Evolutionary conservation across 495 filamentous ascomycete species (phyloP).

Genomic region (Podospora pseudocomata): DNA sequence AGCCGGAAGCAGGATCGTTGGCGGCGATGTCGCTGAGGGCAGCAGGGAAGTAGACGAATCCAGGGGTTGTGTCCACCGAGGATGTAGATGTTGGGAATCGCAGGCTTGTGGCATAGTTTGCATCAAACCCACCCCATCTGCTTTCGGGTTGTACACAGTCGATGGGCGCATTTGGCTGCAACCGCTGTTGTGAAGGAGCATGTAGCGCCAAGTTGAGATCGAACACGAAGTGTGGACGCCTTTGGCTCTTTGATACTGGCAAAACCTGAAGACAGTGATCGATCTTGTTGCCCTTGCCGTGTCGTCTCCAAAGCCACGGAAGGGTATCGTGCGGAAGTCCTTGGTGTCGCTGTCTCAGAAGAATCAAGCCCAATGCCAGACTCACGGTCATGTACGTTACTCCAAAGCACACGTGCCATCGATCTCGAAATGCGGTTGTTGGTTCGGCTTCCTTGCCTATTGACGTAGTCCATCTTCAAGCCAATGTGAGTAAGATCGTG

Average conservation of each 20-base stretch:
- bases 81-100: background rate
- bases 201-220: background rate
- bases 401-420: background rate
- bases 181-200: background rate
- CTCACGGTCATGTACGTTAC: background rate
- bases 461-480: conserved; percentile 1
- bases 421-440: background rate
- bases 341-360: conserved; percentile 2
- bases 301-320: background rate
- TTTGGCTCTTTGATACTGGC: background rate
- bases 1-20: background rate
- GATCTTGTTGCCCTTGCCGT: background rate
- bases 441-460: conserved; percentile 1
- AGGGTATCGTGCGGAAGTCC: background rate
- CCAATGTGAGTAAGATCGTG: background rate
- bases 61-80: background rate
- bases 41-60: background rate
- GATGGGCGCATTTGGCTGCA: background rate
- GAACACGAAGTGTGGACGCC: background rate
- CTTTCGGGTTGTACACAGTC: background rate
- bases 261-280: background rate
- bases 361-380: conserved; percentile 4
- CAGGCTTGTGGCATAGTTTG: too few species aligned
- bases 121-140: background rate
- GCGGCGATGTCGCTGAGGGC: background rate